phyloP scores from a whole-genome alignment of 495 filamentous ascomycete species.

The Talaromyces stipitatus region DNA sequence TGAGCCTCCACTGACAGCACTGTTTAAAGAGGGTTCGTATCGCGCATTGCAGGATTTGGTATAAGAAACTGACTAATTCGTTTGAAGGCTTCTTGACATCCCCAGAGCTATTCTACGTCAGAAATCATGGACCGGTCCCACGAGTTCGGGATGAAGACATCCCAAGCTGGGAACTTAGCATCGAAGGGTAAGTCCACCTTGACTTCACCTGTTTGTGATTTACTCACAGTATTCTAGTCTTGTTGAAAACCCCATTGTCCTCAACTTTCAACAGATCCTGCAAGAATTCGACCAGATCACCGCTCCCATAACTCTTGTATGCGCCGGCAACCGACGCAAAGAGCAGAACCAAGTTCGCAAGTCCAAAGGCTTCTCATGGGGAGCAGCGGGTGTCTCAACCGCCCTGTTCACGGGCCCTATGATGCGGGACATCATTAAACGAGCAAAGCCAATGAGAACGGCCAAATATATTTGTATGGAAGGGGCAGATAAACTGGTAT shows the following conservation, averaged over 20 bases:
- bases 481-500: slow-evolving; percentile 73
- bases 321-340: slow-evolving; percentile 88
- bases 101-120: slow-evolving; percentile 91
- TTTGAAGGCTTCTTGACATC: slow-evolving; percentile 74
- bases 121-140: slow-evolving; percentile 89
- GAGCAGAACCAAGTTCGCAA: slow-evolving; percentile 92
- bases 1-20: slow-evolving; percentile 71
- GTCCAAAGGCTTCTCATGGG: slow-evolving; percentile 95
- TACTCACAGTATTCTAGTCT: slow-evolving; percentile 30
- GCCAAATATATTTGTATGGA: slow-evolving; percentile 91
- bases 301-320: slow-evolving; percentile 83
- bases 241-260: slow-evolving; percentile 67
- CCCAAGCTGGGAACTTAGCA: slow-evolving; percentile 73
- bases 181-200: slow-evolving; percentile 58
- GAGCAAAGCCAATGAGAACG: slow-evolving; percentile 58
- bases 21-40: slow-evolving; percentile 65
- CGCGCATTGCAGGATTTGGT: not conserved
- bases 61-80: not conserved
- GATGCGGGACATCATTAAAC: slow-evolving; percentile 64
- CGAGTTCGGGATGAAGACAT: slow-evolving; percentile 64
- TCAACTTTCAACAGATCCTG: slow-evolving; percentile 70
- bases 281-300: slow-evolving; percentile 76
- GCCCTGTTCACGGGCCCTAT: slow-evolving; percentile 82
- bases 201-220: not conserved
- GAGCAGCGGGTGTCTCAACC: slow-evolving; percentile 81